phyloP scores from a whole-genome alignment of 371 early-diverging fungal species.

The Neoconidiobolus thromboides region DNA sequence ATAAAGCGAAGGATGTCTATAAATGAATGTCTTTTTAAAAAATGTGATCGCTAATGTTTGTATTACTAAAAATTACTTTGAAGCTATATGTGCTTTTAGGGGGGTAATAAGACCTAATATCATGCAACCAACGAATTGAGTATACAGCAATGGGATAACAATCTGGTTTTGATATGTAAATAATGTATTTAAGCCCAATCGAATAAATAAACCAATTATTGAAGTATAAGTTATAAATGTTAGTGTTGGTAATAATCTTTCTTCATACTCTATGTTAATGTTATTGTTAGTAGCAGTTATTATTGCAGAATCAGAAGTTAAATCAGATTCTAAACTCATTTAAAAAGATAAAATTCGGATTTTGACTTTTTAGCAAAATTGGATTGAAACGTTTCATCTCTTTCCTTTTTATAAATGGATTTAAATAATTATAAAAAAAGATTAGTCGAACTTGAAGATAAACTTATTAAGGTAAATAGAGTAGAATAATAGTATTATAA shows the following conservation, averaged over 20 bases:
- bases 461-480: no score
- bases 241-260: neutral
- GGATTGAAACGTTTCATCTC: no score
- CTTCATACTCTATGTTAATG: no score
- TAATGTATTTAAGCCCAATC: neutral
- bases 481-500: no score
- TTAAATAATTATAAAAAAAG: no score
- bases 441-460: no score
- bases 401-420: no score
- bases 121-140: neutral
- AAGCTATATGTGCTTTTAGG: neutral
- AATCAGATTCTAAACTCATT: no score
- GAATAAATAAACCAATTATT: neutral
- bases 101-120: neutral
- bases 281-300: no score
- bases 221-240: neutral
- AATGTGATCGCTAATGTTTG: neutral
- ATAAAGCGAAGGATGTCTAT: neutral
- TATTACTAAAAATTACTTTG: neutral
- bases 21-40: neutral
- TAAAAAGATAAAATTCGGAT: no score
- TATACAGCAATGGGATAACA: neutral
- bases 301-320: no score
- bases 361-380: no score
- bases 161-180: neutral